Conservation (phyloP, 306 rosid species). For the Inga laurina region DNA sequence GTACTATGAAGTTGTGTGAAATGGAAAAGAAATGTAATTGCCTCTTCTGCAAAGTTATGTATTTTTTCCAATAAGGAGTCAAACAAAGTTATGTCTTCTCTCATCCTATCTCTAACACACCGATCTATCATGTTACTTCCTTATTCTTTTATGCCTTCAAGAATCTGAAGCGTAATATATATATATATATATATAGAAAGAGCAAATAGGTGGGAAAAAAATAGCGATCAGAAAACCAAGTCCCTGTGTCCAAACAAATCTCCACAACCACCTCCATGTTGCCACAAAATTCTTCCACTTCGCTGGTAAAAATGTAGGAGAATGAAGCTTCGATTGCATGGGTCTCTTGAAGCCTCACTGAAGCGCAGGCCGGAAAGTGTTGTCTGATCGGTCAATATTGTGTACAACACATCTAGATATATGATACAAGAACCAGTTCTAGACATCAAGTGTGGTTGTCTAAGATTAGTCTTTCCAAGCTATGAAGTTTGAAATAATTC, state of each 20-base stretch:
- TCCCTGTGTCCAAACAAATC: not conserved
- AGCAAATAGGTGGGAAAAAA: not conserved
- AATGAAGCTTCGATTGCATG: no score
- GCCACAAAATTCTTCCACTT: no score
- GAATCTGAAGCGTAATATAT: not conserved
- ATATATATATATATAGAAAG: not conserved
- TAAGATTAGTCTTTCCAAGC: conserved; percentile 8
- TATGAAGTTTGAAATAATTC: not conserved
- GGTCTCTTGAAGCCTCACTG: no score
- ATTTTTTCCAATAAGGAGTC: not conserved
- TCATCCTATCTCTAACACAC: not conserved
- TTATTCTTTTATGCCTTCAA: not conserved
- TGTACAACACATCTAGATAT: not conserved
- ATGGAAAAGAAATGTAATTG: not conserved
- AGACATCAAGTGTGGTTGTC: not conserved
- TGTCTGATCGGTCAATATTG: not conserved
- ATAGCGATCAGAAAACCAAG: not conserved
- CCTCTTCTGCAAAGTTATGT: not conserved
- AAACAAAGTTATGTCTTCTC: not conserved
- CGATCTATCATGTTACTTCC: not conserved
- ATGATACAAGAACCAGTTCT: not conserved
- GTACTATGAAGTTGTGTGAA: not conserved
- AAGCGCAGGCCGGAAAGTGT: no score
- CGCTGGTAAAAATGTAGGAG: no score
- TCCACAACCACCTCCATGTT: not conserved